Conservation (phyloP, 169 alveolate species). For the Ichthyophthirius multifiliis region DNA sequence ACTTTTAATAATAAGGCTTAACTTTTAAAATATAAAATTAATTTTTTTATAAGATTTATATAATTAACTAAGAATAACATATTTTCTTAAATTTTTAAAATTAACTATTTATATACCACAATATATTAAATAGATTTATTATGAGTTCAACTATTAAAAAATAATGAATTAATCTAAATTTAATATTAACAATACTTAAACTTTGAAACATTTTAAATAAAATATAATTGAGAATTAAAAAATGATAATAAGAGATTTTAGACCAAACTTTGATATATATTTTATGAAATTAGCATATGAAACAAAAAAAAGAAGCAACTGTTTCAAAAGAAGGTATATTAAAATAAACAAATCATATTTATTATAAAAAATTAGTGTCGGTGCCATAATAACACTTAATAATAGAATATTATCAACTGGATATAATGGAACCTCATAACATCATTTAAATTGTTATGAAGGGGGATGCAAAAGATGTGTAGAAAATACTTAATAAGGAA, state of each 20-base stretch:
- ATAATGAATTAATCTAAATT: too few relatives aligned
- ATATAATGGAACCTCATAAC: conserved; percentile 70
- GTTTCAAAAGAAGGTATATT: conserved; percentile 50
- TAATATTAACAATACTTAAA: too few relatives aligned
- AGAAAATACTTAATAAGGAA: conserved; percentile 37
- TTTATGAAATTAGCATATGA: conserved; percentile 51
- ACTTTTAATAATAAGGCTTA: too few relatives aligned
- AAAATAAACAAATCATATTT: neutral
- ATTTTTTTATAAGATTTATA: too few relatives aligned
- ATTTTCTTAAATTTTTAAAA: too few relatives aligned
- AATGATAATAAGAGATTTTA: conserved; percentile 18
- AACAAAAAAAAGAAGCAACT: conserved; percentile 53
- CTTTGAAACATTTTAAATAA: neutral
- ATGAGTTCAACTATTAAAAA: too few relatives aligned
- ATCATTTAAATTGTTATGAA: conserved; percentile 46
- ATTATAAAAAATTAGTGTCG: conserved; percentile 11
- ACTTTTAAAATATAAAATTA: too few relatives aligned
- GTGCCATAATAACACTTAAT: conserved; percentile 59
- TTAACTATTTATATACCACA: too few relatives aligned
- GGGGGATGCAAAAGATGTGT: conserved; percentile 70
- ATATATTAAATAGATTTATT: too few relatives aligned
- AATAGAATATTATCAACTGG: conserved; percentile 60
- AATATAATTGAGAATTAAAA: neutral
- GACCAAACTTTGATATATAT: conserved; percentile 53
- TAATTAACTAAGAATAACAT: too few relatives aligned